phyloP scores from a whole-genome alignment of 805 yeast genomes.

The Candida montana region DNA sequence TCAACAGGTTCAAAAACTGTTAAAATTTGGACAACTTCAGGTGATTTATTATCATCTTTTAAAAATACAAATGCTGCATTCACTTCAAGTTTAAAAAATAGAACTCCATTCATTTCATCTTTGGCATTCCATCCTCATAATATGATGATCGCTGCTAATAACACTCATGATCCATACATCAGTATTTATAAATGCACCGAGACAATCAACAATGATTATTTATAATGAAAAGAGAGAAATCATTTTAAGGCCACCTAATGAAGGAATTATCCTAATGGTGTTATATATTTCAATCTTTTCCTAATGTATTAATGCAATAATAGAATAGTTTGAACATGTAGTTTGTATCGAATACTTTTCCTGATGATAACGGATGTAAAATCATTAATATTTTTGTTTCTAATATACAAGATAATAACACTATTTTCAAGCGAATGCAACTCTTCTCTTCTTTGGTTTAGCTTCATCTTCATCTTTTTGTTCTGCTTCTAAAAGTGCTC shows the following conservation, averaged over 20 bases:
- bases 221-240: conserved; percentile 1
- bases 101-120: conserved; percentile 49
- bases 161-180: conserved; percentile 70
- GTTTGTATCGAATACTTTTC: no score
- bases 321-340: no score
- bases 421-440: conserved; percentile 48
- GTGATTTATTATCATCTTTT: conserved; percentile 62
- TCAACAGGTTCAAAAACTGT: conserved; percentile 81
- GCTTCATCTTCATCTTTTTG: conserved; percentile 16
- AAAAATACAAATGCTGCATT: conserved; percentile 36
- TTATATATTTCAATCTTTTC: no score
- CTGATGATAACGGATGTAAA: no score
- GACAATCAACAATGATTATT: conserved; percentile 6
- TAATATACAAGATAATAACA: no score
- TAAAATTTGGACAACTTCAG: conserved; percentile 81
- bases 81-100: conserved; percentile 21
- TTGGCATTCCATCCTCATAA: conserved; percentile 87
- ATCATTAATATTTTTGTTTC: no score
- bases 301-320: no score
- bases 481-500: conserved; percentile 26
- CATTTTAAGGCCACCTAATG: no score
- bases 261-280: no score
- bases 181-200: conserved; percentile 54
- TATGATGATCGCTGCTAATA: conserved; percentile 86
- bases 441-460: conserved; percentile 34